phyloP scores from a whole-genome alignment of 306 rosid genomes.

The Hippophae rhamnoides region DNA sequence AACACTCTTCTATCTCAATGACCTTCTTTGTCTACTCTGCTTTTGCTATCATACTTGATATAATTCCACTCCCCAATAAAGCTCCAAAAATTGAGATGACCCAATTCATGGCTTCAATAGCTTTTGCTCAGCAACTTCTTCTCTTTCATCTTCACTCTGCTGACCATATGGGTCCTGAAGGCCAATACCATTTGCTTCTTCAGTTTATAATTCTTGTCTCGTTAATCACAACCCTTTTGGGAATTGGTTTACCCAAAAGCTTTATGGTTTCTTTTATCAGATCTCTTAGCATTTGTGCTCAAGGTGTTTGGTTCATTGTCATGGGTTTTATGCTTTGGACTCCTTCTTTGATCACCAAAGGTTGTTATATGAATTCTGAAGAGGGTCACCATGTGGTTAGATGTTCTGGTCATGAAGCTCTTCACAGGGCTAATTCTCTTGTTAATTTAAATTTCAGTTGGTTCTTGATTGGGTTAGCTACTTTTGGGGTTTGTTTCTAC shows the following conservation, averaged over 20 bases:
- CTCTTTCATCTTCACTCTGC: conserved; percentile 72
- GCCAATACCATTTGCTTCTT: conserved; percentile 62
- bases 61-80: neutral
- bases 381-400: conserved; percentile 55
- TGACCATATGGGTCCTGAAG: conserved; percentile 73
- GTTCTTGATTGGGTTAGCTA: conserved; percentile 34
- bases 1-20: conserved; percentile 62
- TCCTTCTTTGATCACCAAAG: conserved; percentile 48
- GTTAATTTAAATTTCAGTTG: conserved; percentile 67
- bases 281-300: conserved; percentile 46
- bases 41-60: conserved; percentile 44
- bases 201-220: conserved; percentile 40
- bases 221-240: conserved; percentile 39
- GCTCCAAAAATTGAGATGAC: conserved; percentile 23
- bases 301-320: conserved; percentile 59
- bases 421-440: conserved; percentile 51
- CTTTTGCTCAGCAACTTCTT: conserved; percentile 64
- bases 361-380: conserved; percentile 44
- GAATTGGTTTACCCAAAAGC: conserved; percentile 39
- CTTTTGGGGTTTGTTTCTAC: conserved; percentile 31
- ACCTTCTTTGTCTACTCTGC: conserved; percentile 46
- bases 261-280: conserved; percentile 56
- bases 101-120: conserved; percentile 43
- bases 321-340: conserved; percentile 79
- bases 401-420: conserved; percentile 32